Evolutionary conservation across 768 basidiomycete genomes (phyloP).

Genomic region (Serendipita sp.): DNA sequence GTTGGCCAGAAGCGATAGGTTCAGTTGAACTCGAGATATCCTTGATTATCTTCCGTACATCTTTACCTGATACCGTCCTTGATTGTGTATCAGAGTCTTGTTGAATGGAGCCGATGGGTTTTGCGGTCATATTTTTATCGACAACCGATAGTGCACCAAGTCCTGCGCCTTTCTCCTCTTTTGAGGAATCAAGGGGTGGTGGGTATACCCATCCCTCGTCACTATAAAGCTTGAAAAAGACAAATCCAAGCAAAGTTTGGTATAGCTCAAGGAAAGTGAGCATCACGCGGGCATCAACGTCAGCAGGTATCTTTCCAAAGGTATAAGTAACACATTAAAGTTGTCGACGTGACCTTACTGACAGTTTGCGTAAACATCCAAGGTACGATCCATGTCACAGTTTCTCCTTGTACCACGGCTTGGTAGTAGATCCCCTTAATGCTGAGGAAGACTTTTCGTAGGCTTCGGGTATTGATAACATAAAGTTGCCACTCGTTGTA

Average conservation of each 20-base stretch:
- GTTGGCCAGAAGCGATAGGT: slow-evolving; percentile 10
- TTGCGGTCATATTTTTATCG: slow-evolving; percentile 28
- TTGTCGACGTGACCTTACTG: slow-evolving; percentile 15
- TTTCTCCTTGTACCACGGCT: slow-evolving; percentile 85
- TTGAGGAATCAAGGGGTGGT: slow-evolving; percentile 69
- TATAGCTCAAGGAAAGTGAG: slow-evolving; percentile 95
- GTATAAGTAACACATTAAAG: slow-evolving; percentile 9
- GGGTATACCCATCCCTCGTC: slow-evolving; percentile 86
- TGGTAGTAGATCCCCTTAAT: slow-evolving; percentile 99
- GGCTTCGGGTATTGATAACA: slow-evolving; percentile 68
- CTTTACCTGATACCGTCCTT: slow-evolving; percentile 38
- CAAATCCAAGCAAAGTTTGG: slow-evolving; percentile 89
- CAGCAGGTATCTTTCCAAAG: slow-evolving; percentile 57
- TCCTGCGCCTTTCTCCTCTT: slow-evolving; percentile 75
- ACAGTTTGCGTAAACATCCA: slow-evolving; percentile 96
- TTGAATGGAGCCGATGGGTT: slow-evolving; percentile 13
- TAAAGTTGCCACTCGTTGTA: slow-evolving; percentile 96
- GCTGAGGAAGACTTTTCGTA: slow-evolving; percentile 85
- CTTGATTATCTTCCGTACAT: slow-evolving; percentile 35
- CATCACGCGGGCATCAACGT: slow-evolving; percentile 97
- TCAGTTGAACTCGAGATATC: slow-evolving; percentile 20
- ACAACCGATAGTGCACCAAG: slow-evolving; percentile 70
- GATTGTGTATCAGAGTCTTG: slow-evolving; percentile 19
- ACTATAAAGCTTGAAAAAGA: slow-evolving; percentile 96
- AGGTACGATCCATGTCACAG: slow-evolving; percentile 88